Conservation (phyloP, 352 stramenopile species). For the Pythium monospermum region DNA sequence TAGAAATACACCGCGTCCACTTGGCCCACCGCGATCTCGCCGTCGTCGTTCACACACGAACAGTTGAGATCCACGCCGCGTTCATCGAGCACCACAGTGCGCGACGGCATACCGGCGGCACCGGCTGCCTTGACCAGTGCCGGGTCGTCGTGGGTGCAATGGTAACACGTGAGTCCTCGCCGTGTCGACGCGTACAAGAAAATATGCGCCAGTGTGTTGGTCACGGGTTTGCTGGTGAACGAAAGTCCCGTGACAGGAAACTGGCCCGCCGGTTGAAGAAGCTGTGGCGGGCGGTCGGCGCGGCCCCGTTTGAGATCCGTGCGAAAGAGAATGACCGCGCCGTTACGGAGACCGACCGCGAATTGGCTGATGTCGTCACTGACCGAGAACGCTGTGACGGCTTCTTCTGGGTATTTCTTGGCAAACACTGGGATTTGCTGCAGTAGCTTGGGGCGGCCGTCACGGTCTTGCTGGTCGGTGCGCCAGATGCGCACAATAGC, state of each 20-base stretch:
- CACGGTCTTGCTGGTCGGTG: conserved; percentile 84
- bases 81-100: conserved; percentile 76
- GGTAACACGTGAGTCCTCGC: conserved; percentile 78
- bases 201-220: conserved; percentile 49
- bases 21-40: conserved; percentile 78
- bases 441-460: conserved; percentile 80
- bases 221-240: conserved; percentile 80
- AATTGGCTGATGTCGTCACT: conserved; percentile 82
- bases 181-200: conserved; percentile 79
- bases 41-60: conserved; percentile 80
- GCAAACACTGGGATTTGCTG: conserved; percentile 83
- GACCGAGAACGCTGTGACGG: conserved; percentile 81
- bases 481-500: conserved; percentile 82
- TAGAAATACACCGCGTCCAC: conserved; percentile 88
- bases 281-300: conserved; percentile 56
- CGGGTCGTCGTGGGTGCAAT: conserved; percentile 81
- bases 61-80: conserved; percentile 78
- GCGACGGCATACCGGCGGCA: conserved; percentile 48
- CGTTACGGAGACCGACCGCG: conserved; percentile 76
- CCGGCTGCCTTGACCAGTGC: conserved; percentile 66
- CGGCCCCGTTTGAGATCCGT: conserved; percentile 76
- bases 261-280: conserved; percentile 76
- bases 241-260: conserved; percentile 70
- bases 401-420: conserved; percentile 86
- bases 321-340: conserved; percentile 77